Evolutionary conservation across 2,329 filamentous ascomycete genomes (phyloP).

Genomic region (Lasiodiplodia citricola): DNA sequence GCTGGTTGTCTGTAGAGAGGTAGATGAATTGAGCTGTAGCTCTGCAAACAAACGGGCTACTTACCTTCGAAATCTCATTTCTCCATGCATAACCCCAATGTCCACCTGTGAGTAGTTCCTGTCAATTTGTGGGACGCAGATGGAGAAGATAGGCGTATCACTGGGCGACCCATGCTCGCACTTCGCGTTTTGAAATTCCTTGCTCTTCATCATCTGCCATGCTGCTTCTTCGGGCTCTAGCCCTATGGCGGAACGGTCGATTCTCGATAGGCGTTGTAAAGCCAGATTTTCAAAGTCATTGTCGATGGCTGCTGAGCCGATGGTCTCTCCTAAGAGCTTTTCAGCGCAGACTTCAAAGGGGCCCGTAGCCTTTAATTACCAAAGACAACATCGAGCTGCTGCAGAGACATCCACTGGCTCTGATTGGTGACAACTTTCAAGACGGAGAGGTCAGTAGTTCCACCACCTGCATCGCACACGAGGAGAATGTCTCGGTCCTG

Average conservation of each 20-base stretch:
- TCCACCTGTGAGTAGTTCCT: conserved; percentile 40
- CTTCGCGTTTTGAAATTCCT: conserved; percentile 48
- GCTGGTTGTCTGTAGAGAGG: no score
- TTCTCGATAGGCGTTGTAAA: conserved; percentile 36
- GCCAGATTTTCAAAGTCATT: conserved; percentile 47
- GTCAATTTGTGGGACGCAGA: conserved; percentile 42
- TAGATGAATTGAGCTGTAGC: no score
- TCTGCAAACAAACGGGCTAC: no score
- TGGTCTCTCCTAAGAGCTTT: conserved; percentile 38
- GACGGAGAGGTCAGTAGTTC: conserved; percentile 51
- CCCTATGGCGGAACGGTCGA: conserved; percentile 36
- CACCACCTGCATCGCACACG: conserved; percentile 58
- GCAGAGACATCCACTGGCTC: conserved; percentile 37
- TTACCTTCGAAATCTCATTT: conserved; percentile 41
- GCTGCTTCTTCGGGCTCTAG: conserved; percentile 43
- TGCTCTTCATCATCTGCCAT: conserved; percentile 49
- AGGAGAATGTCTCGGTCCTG: conserved; percentile 52
- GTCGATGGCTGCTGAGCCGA: conserved; percentile 50
- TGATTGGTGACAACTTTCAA: conserved; percentile 40
- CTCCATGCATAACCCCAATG: conserved; percentile 40
- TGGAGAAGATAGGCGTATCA: conserved; percentile 43
- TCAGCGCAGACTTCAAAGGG: background rate
- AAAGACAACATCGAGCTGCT: conserved; percentile 46
- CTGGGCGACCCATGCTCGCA: conserved; percentile 47
- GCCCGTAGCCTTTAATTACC: conserved; percentile 26